These are phyloP conservation scores for Stagonosporopsis tanaceti DNA, from an alignment of 2,329 filamentous ascomycete species.

Conservation along the genomic window DNA sequence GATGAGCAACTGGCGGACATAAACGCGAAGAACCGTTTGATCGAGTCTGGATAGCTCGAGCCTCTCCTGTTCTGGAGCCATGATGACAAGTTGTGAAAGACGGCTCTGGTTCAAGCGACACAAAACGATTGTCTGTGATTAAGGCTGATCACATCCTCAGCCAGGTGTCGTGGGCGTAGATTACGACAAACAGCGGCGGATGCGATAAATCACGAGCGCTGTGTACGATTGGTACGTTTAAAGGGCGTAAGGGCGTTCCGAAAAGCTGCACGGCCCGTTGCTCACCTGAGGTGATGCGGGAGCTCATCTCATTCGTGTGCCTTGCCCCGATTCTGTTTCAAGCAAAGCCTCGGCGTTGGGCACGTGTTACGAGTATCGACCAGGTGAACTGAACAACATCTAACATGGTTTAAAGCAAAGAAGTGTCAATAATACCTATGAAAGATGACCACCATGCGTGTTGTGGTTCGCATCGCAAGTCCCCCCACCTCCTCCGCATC, in stretches of 20 bases:
- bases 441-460: background rate
- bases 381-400: too few species aligned
- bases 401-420: too few species aligned
- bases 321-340: background rate
- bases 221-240: too few species aligned
- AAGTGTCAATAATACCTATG: background rate
- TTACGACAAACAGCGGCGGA: too few species aligned
- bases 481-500: conserved; percentile 2
- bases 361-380: background rate
- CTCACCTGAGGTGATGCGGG: background rate
- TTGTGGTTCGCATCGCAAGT: background rate
- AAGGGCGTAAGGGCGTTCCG: conserved; percentile 12
- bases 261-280: too few species aligned
- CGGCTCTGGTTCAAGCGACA: background rate
- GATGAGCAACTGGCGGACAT: conserved; percentile 13
- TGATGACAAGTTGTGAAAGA: background rate
- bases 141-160: background rate
- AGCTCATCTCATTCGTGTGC: background rate
- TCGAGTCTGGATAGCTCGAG: conserved; percentile 7
- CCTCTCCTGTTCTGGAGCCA: background rate
- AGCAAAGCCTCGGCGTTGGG: background rate
- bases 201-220: background rate
- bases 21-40: conserved; percentile 10
- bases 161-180: background rate
- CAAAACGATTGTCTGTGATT: background rate